Evolutionary conservation across 106 monocot genomes (phyloP), one percentile per base, ranked within the genome.

Genomic region (Platanthera zijinensis): DNA sequence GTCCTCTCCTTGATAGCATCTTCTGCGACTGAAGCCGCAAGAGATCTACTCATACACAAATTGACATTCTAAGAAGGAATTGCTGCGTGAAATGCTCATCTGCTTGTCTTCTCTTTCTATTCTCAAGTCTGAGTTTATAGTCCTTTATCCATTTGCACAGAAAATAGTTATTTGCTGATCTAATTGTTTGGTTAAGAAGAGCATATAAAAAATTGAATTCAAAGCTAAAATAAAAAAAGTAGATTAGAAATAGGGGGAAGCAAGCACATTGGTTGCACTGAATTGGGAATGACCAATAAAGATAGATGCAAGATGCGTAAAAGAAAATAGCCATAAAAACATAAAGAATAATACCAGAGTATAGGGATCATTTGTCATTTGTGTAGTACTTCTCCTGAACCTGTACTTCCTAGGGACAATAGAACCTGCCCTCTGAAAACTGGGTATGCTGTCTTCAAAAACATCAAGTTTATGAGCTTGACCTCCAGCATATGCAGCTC

Each of bases 291-390:
- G 0, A 11, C 11, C 4, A 11, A 32, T 56, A 28, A 7, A 63
- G 30, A 32, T 56, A 10, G 6, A 63, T 7, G 21, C 6, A 10
- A 10, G 3, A 0, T 25, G 22, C 5, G 0, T 5, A 19, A 4
- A 68, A 14, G 0, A 48, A 70, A 48, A 7, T 70, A 48, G 8
- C 46, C 4, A 70, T 48, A 1, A 69, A 70, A 7, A 48, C 14
- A 70, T 70, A 70, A 70, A 69, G 25, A 8, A 46, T 78, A 69
- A 69, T 88, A 99, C 99, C 90, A 99, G 88, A 76, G 99, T 99
- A 59, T 88, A 99, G 18, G 99, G 99, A 82, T 99, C 99, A 57
- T 90, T 82, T 49, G 78, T 77, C 99, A 94, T 99, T 84, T 99
- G 99, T 30, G 85, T 78, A 28, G 99, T 92, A 77, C 99, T 99